A percentile compares a stretch with the other conserved stretches of the same genome.
These are phyloP conservation scores for Tetraselmis chui DNA, from an alignment of 139 green algal species.

Conservation along the genomic window DNA sequence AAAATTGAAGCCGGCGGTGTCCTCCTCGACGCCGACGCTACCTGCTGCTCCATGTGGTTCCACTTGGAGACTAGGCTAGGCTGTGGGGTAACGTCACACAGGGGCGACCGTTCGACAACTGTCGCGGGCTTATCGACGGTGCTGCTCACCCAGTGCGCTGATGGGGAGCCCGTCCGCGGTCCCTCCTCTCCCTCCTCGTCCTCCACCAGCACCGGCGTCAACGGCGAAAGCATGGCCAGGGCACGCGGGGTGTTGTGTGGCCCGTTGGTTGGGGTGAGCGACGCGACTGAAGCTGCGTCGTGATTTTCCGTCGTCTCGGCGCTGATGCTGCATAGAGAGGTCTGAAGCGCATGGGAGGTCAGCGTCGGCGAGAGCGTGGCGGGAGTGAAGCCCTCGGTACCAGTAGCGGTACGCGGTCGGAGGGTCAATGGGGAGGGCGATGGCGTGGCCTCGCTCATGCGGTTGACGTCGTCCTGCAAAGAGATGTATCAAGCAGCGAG, in stretches of 20 bases:
- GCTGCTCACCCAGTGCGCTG: not conserved
- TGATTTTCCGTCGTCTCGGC: not conserved
- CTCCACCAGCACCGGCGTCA: not conserved
- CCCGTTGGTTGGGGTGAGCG: not conserved
- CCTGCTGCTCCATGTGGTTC: not conserved
- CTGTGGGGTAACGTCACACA: not conserved
- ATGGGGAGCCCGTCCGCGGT: not conserved
- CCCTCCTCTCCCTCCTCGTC: not conserved
- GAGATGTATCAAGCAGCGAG: not conserved
- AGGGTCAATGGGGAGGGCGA: not conserved
- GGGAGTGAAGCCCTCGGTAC: not conserved
- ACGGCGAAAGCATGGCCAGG: not conserved
- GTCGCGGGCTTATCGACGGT: not conserved
- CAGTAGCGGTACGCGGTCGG: too few species aligned
- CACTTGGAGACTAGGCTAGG: not conserved
- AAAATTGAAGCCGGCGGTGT: not conserved
- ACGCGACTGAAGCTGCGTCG: not conserved
- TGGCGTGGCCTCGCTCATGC: not conserved
- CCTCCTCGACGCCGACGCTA: not conserved
- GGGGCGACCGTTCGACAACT: too few species aligned
- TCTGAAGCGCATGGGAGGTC: not conserved
- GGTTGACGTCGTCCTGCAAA: not conserved
- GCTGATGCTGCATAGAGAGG: not conserved
- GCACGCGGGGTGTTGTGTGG: not conserved
- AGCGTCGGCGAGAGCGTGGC: not conserved